These are phyloP conservation scores for Lichtheimia ramosa DNA, from an alignment of 371 early-diverging fungal genomes.

Conservation along the genomic window DNA sequence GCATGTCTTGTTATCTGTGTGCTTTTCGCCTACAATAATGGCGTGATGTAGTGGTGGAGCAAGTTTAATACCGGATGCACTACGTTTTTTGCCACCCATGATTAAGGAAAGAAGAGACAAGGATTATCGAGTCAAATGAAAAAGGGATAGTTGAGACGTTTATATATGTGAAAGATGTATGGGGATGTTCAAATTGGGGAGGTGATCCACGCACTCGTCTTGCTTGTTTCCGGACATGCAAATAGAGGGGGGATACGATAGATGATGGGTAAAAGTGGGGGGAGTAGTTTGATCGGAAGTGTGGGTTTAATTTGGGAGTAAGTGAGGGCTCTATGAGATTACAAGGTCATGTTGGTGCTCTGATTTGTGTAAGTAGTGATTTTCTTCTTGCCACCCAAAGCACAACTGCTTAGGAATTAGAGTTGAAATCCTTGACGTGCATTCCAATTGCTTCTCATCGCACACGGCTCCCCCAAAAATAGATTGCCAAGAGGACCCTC, in stretches of 20 bases:
- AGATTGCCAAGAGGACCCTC: background rate
- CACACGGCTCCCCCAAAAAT: conserved; percentile 6
- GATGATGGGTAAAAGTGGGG: conserved; percentile 1
- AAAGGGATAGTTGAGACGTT: background rate
- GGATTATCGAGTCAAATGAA: conserved; percentile 1
- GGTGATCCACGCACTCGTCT: background rate
- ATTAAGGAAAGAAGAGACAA: background rate
- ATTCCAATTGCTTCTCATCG: conserved; percentile 2
- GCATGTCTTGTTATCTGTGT: conserved; percentile 23
- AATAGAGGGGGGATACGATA: background rate
- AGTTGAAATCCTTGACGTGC: conserved; percentile 6
- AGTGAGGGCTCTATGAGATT: background rate
- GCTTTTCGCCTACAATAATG: conserved; percentile 13
- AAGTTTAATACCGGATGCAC: conserved; percentile 20
- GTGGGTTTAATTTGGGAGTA: conserved; percentile 1
- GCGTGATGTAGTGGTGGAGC: conserved; percentile 25
- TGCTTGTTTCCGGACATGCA: background rate
- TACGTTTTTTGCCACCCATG: conserved; percentile 12
- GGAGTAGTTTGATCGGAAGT: conserved; percentile 2
- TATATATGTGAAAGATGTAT: conserved; percentile 1
- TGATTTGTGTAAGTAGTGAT: background rate
- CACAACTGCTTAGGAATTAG: background rate
- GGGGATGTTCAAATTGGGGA: background rate
- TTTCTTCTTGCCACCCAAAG: no score
- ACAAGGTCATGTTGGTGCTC: background rate